phyloP scores from a whole-genome alignment of 257 asterid species.

The Solanum piurae region DNA sequence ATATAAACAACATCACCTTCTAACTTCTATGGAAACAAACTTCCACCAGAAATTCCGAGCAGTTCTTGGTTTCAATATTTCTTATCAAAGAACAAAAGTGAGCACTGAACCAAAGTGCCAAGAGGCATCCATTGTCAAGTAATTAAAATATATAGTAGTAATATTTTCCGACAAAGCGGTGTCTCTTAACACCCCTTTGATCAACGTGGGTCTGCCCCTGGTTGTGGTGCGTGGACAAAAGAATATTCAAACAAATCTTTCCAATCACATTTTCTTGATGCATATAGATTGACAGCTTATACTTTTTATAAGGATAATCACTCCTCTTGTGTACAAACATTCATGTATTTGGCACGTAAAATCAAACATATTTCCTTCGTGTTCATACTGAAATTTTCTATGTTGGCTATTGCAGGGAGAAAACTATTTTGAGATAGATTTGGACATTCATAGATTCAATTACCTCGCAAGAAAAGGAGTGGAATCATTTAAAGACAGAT shows the following conservation, averaged over 20 bases:
- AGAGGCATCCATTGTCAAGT: not conserved
- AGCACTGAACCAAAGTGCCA: not conserved
- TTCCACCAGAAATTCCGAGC: not conserved
- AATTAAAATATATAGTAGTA: not conserved
- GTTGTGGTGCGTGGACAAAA: not conserved
- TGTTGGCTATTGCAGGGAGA: conserved; percentile 49
- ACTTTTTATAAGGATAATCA: not conserved
- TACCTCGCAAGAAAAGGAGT: conserved; percentile 90
- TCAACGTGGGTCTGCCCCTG: not conserved
- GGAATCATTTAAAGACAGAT: conserved; percentile 69
- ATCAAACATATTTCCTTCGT: not conserved
- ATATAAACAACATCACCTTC: not conserved
- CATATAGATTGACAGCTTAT: not conserved
- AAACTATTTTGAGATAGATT: conserved; percentile 84
- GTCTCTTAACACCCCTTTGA: not conserved
- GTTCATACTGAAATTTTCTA: not conserved
- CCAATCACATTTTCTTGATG: not conserved
- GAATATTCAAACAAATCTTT: not conserved
- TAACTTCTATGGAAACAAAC: not conserved
- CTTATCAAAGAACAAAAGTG: not conserved
- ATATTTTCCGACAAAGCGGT: not conserved
- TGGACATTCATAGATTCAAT: conserved; percentile 82
- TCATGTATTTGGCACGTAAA: not conserved
- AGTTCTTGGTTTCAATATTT: not conserved
- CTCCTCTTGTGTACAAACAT: not conserved